phyloP scores from a whole-genome alignment of 345 rosid species.

The Rhodamnia rubescens region DNA sequence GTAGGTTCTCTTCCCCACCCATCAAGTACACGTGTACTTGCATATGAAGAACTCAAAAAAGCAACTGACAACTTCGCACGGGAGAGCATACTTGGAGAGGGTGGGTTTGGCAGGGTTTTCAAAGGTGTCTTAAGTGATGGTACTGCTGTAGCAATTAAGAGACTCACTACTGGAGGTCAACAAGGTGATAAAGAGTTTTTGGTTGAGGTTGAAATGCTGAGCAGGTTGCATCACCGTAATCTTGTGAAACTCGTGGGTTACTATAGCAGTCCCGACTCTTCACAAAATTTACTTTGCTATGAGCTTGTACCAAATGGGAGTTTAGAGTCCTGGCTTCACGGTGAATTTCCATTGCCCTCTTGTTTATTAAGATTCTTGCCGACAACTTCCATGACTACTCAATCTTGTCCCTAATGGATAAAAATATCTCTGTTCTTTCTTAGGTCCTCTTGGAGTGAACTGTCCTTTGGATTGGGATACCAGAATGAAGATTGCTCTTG shows the following conservation, averaged over 20 bases:
- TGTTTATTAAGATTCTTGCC: neutral
- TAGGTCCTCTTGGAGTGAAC: constrained; percentile 84
- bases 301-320: constrained; percentile 99
- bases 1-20: constrained; percentile 78
- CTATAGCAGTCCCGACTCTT: constrained; percentile 78
- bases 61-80: constrained; percentile 89
- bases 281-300: constrained; percentile 87
- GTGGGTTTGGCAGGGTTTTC: constrained; percentile 97
- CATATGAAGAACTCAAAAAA: constrained; percentile 90
- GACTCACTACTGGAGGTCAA: constrained; percentile 83
- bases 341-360: constrained; percentile 20
- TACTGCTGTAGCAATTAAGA: constrained; percentile 95
- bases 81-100: constrained; percentile 89
- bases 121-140: constrained; percentile 96
- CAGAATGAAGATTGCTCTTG: constrained; percentile 98
- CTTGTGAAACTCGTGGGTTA: constrained; percentile 98
- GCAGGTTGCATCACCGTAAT: constrained; percentile 98
- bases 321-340: constrained; percentile 97
- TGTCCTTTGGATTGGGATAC: constrained; percentile 97
- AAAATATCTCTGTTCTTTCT: constrained; percentile 7
- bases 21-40: constrained; percentile 72
- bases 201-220: constrained; percentile 98
- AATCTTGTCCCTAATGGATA: neutral
- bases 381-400: neutral
- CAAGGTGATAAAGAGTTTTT: constrained; percentile 95